These are phyloP conservation scores for Geotrichum carabidarum DNA, from an alignment of 1,139 yeast species.

Conservation along the genomic window DNA sequence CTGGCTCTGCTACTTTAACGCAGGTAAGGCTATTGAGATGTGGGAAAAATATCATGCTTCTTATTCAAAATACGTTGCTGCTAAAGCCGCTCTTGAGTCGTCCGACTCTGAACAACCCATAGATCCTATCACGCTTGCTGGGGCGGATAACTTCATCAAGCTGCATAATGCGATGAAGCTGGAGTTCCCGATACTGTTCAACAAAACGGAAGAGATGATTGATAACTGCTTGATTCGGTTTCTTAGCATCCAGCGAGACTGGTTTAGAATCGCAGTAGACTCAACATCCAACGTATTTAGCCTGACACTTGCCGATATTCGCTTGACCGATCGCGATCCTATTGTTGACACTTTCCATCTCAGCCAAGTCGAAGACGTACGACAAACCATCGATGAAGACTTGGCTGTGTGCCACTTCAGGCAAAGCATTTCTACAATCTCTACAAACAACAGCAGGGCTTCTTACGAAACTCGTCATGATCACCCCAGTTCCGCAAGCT, in stretches of 20 bases:
- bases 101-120: conserved; percentile 10
- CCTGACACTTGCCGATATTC: conserved; percentile 12
- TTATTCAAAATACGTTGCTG: conserved; percentile 25
- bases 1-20: conserved; percentile 18
- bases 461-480: neutral
- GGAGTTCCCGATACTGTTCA: conserved; percentile 31
- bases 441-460: conserved; percentile 3
- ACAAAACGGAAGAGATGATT: conserved; percentile 27
- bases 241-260: conserved; percentile 29
- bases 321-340: conserved; percentile 9
- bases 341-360: conserved; percentile 9
- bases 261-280: conserved; percentile 30
- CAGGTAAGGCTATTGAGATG: conserved; percentile 18
- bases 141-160: conserved; percentile 28
- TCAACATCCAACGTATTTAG: conserved; percentile 26
- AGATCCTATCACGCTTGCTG: conserved; percentile 8
- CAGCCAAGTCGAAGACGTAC: neutral
- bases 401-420: conserved; percentile 4
- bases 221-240: conserved; percentile 25
- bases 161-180: conserved; percentile 29
- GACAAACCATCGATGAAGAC: conserved; percentile 5
- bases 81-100: conserved; percentile 19
- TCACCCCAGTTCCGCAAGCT: conserved; percentile 7
- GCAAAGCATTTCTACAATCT: conserved; percentile 1
- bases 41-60: conserved; percentile 26